Evolutionary conservation across 2,329 filamentous ascomycete genomes (phyloP).

Genomic region (Penicillium olsonii): DNA sequence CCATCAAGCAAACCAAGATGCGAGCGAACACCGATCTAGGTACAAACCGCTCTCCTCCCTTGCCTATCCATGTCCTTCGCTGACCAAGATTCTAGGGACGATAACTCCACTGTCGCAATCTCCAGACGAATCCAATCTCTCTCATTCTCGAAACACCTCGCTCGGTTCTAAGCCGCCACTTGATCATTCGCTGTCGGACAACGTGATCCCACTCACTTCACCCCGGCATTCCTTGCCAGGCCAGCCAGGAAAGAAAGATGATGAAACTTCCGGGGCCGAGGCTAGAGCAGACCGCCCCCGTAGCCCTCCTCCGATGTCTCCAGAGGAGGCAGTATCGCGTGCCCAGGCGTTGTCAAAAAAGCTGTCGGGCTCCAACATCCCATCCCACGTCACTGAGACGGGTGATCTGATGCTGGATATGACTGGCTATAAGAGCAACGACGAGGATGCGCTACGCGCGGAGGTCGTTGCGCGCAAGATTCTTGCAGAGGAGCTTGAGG

Average conservation of each 20-base stretch:
- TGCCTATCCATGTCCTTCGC: not conserved
- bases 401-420: conserved; percentile 98
- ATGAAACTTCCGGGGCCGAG: conserved; percentile 16
- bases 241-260: conserved; percentile 12
- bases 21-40: conserved; percentile 52
- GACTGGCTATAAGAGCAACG: conserved; percentile 92
- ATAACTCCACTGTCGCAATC: conserved; percentile 45
- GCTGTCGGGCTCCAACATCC: conserved; percentile 86
- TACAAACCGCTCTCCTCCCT: conserved; percentile 17
- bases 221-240: conserved; percentile 19
- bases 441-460: conserved; percentile 86
- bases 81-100: conserved; percentile 28
- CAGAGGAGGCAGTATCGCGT: conserved; percentile 75
- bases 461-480: conserved; percentile 94
- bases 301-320: conserved; percentile 72
- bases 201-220: conserved; percentile 50
- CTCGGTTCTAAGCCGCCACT: conserved; percentile 41
- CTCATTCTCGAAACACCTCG: conserved; percentile 28
- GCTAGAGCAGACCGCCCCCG: conserved; percentile 54
- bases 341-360: conserved; percentile 84
- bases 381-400: conserved; percentile 84
- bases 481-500: conserved; percentile 86
- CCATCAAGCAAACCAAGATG: conserved; percentile 29
- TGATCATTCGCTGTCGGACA: conserved; percentile 57
- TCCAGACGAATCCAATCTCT: conserved; percentile 32